Evolutionary conservation across 306 rosid species (phyloP), one percentile per base, ranked within the genome.

Genomic region (Quercus gilva): DNA sequence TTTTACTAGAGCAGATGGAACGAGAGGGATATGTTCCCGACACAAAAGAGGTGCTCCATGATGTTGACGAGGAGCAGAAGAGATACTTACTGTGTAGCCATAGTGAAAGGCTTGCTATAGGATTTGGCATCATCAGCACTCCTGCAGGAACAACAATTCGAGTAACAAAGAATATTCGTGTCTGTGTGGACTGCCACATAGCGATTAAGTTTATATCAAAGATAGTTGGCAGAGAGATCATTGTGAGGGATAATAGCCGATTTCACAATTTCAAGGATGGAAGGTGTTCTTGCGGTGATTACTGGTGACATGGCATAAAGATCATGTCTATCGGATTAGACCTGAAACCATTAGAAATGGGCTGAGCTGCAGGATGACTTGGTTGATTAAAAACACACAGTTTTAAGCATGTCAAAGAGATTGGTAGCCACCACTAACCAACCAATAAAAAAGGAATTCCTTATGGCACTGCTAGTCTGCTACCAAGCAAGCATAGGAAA

Each of bases 91-190:
- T 94, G 71, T 80, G 29, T 61, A 79, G 85, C 65, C 98, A 94
- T 75, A 94, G 97, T 69, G 98, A 94, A 78, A 88, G 92, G 86
- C 93, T 94, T 51, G 98, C 98, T 65, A 86, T 92, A 73, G 97
- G 87, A 79, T 94, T 88, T 76, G 98, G 98, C 74, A 89, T 92
- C 80, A 88, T 92, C 57, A 91, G 92, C 86, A 89, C 97, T 43
- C 82, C 97, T 15, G 82, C 97, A 0, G 97, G 97, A 55, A 82
- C 86, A 57, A 88, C 93, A 49, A 89, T 94, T 82, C 90, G 97
- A 8, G 84, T 91, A 7, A 91, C 91, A 26, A 92, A 94, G 90
- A 94, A 94, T 70, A 86, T 92, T 28, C 84, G 97, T 35, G 89
- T 92, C 26, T 94, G 98, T 52, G 71, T 67, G 71, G 97, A 94